Conservation (phyloP, 306 rosid genomes). For the Prunus fruticosa region DNA sequence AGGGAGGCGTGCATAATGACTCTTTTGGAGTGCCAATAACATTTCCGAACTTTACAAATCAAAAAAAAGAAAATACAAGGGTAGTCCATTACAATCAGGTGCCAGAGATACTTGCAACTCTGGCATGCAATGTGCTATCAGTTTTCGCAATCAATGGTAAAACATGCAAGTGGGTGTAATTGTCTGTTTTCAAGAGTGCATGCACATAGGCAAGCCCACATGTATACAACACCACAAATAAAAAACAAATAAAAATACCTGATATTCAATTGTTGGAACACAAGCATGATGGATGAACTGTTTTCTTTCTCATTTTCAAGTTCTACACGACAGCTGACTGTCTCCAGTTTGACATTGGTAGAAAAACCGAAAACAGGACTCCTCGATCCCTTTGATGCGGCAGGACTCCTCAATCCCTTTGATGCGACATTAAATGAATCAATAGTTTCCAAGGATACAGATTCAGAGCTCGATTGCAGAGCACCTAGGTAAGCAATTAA, state of each 20-base stretch:
- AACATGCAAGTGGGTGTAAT: neutral
- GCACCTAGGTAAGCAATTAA: conserved; percentile 34
- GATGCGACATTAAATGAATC: conserved; percentile 22
- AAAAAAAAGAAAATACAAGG: neutral
- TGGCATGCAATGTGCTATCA: neutral
- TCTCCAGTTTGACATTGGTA: conserved; percentile 42
- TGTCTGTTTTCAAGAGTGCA: neutral
- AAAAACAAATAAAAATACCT: conserved; percentile 36
- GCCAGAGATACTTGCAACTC: too few relatives aligned
- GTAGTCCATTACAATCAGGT: neutral
- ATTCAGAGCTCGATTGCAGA: conserved; percentile 28
- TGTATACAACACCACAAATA: neutral
- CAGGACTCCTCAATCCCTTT: conserved; percentile 27
- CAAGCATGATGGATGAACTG: conserved; percentile 44
- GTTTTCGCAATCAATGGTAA: neutral
- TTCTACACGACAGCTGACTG: conserved; percentile 50
- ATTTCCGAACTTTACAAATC: too few relatives aligned
- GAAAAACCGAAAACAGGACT: conserved; percentile 47
- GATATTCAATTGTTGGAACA: conserved; percentile 43
- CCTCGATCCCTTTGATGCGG: conserved; percentile 23
- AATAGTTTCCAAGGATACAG: conserved; percentile 30
- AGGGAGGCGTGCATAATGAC: too few relatives aligned
- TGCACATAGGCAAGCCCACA: neutral
- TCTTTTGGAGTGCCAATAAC: too few relatives aligned
- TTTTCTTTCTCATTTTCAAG: conserved; percentile 59